Evolutionary conservation across 805 yeast species (phyloP).

Genomic region (Pichia deserticola): DNA sequence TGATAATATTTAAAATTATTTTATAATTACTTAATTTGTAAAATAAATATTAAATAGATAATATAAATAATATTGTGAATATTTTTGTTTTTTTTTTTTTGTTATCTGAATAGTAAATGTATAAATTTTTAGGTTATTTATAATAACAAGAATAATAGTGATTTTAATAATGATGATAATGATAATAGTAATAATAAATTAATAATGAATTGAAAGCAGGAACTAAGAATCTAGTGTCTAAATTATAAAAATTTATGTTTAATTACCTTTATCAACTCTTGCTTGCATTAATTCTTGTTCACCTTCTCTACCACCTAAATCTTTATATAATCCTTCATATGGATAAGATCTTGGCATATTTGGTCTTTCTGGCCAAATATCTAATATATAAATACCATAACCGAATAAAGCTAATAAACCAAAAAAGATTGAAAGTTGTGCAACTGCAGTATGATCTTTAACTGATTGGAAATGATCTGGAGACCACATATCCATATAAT

Average conservation of each 20-base stretch:
- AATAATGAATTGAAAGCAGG: background rate
- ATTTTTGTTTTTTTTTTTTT: too few species aligned
- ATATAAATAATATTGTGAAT: too few species aligned
- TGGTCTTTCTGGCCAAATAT: conserved; percentile 57
- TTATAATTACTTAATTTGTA: too few species aligned
- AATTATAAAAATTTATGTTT: too few species aligned
- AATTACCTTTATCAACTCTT: conserved; percentile 32
- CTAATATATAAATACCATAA: conserved; percentile 40
- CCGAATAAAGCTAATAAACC: conserved; percentile 37
- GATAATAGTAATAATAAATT: background rate
- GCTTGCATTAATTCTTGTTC: conserved; percentile 38
- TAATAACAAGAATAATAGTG: background rate
- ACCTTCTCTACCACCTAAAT: conserved; percentile 55
- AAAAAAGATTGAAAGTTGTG: conserved; percentile 50
- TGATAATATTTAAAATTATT: too few species aligned
- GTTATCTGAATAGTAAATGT: too few species aligned
- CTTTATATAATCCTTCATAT: conserved; percentile 65
- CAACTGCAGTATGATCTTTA: conserved; percentile 52
- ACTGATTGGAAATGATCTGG: conserved; percentile 66
- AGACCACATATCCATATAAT: conserved; percentile 76
- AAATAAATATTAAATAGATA: too few species aligned
- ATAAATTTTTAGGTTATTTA: background rate
- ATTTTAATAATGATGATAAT: too few species aligned
- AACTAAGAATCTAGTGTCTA: background rate
- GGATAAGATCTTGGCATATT: conserved; percentile 75